Percentiles rank a stretch among this genome's conserved stretches.
phyloP scores from a whole-genome alignment of 2,329 filamentous ascomycete species.

The Pseudogymnoascus sp. region DNA sequence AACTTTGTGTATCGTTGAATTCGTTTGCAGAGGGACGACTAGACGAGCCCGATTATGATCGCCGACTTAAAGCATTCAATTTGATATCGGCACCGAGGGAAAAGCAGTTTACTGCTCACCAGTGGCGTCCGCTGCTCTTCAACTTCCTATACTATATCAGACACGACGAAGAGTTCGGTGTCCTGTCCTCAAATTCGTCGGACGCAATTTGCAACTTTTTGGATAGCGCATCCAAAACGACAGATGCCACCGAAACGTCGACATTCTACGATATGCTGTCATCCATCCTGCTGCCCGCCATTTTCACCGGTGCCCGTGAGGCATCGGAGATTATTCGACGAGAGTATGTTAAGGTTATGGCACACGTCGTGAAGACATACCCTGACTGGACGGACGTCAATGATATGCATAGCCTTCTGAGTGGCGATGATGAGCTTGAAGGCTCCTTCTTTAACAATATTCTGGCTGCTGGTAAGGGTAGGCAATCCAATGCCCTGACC shows the following conservation, averaged over 20 bases:
- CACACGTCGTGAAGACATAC: slow-evolving; percentile 65
- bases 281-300: slow-evolving; percentile 60
- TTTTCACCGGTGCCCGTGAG: slow-evolving; percentile 70
- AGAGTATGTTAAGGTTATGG: slow-evolving; percentile 74
- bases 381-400: slow-evolving; percentile 61
- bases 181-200: slow-evolving; percentile 71
- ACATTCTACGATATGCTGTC: slow-evolving; percentile 53
- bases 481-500: slow-evolving; percentile 75
- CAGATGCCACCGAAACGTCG: slow-evolving; percentile 33
- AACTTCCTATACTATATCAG: slow-evolving; percentile 85
- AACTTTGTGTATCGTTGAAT: slow-evolving; percentile 71
- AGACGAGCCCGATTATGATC: slow-evolving; percentile 83
- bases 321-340: slow-evolving; percentile 74
- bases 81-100: slow-evolving; percentile 58
- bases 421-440: slow-evolving; percentile 46
- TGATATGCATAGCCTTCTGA: slow-evolving; percentile 66
- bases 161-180: slow-evolving; percentile 79
- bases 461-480: slow-evolving; percentile 78
- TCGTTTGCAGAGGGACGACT: slow-evolving; percentile 64
- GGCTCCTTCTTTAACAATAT: slow-evolving; percentile 89
- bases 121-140: slow-evolving; percentile 83
- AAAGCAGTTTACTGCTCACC: slow-evolving; percentile 51
- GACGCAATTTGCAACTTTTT: slow-evolving; percentile 74
- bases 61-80: slow-evolving; percentile 68
- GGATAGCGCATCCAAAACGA: slow-evolving; percentile 46